Base-by-base conservation (phyloP, 306 rosid species). In the Cicer cuneatum region DNA sequence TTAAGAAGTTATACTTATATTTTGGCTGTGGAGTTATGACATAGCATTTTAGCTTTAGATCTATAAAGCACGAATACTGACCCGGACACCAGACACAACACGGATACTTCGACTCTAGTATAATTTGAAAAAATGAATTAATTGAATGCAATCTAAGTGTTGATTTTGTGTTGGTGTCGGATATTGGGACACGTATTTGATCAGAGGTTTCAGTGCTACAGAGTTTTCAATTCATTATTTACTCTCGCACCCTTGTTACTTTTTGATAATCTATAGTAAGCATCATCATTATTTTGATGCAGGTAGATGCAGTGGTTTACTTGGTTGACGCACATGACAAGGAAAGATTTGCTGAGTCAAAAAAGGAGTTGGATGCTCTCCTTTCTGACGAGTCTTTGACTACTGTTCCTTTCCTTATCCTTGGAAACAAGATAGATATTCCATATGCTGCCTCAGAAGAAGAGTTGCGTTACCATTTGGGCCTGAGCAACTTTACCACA, bases 281-380 rank as follows among this genome's bases (percentile, higher is more conserved):
- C 18, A 1, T 41, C 18, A 0, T 35, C 13, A n/a, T 73, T 74
- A 29, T 40, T 78, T 61, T 45, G 57, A 33, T 71, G 54, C 75
- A 90, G 96, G 91, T 86, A 76, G 96, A 86, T 85, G 93, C 96
- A 0, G 93, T 91, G 48, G 89, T 87, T 52, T 89, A 89, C 81
- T 81, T 89, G 72, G 94, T 87, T 14, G 94, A 89, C 41, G 86
- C 97, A 9, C 79, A 60, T 56, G 93, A 89, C 83, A 89, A 89
- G 85, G 93, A 89, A 78, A 86, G 90, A 75, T 90, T 90, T 78
- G 86, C 86, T 0, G 92, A 89, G 81, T 89, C 92, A 0, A 91
- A 89, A 41, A 89, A 84, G 37, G 93, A 91, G 89, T 51, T 91
- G 70, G 92, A 91, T 53, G 93, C 92, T 14, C 90, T 91, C 45